phyloP scores from a whole-genome alignment of 75 land plant genomes.

The Cryptomeria japonica region DNA sequence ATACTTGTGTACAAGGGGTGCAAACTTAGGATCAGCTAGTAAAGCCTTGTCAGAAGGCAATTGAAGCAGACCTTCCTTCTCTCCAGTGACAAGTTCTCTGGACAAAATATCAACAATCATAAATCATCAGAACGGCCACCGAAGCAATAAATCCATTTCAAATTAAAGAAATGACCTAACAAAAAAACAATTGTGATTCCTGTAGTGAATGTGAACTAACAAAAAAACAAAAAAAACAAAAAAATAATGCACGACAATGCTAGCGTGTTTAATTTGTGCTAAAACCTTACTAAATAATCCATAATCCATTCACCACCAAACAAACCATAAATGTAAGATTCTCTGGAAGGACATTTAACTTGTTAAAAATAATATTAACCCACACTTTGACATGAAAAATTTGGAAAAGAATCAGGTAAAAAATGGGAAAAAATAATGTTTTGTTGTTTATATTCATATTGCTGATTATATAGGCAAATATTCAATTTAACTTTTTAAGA shows the following conservation, averaged over 20 bases:
- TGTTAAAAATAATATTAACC: too few relatives aligned
- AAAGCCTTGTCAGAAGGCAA: slow-evolving; percentile 91
- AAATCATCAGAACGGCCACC: not conserved
- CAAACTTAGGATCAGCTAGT: slow-evolving; percentile 76
- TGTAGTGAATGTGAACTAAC: too few relatives aligned
- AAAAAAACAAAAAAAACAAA: too few relatives aligned
- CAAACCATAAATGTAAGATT: too few relatives aligned
- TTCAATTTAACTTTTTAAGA: too few relatives aligned
- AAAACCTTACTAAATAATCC: not conserved
- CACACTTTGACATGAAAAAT: too few relatives aligned
- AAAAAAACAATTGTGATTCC: not conserved
- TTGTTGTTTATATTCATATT: too few relatives aligned
- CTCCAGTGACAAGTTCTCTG: slow-evolving; percentile 85
- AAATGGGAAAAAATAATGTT: too few relatives aligned
- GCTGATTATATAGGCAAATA: too few relatives aligned
- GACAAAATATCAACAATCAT: not conserved
- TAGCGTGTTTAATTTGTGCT: not conserved
- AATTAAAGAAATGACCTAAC: not conserved
- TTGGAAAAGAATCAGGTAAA: too few relatives aligned
- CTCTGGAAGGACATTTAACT: too few relatives aligned
- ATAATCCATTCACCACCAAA: too few relatives aligned
- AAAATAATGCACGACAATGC: not conserved
- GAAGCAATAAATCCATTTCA: not conserved
- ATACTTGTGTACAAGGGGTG: slow-evolving; percentile 72
- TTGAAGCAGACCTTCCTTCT: slow-evolving; percentile 75